These are phyloP conservation scores for Tuber melanosporum DNA, from an alignment of 495 filamentous ascomycete species.

Conservation along the genomic window DNA sequence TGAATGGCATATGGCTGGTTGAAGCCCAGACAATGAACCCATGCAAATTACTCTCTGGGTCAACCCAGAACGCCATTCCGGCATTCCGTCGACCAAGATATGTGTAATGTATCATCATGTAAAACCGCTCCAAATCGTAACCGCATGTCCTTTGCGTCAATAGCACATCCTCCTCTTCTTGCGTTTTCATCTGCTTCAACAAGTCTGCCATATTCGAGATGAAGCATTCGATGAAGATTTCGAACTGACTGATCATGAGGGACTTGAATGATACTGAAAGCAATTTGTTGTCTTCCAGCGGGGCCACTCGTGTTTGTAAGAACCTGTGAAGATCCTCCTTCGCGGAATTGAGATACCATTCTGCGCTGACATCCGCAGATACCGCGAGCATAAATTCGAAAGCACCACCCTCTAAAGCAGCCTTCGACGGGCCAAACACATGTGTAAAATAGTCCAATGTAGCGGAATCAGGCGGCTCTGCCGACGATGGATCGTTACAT, in stretches of 20 bases:
- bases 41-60: slow-evolving; percentile 78
- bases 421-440: slow-evolving; percentile 40
- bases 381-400: slow-evolving; percentile 85
- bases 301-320: slow-evolving; percentile 67
- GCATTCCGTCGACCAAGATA: slow-evolving; percentile 76
- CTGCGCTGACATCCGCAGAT: slow-evolving; percentile 64
- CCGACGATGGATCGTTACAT: slow-evolving; percentile 64
- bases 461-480: slow-evolving; percentile 54
- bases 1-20: slow-evolving; percentile 79
- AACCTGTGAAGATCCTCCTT: slow-evolving; percentile 63
- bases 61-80: slow-evolving; percentile 80
- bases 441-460: slow-evolving; percentile 50
- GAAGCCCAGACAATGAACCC: slow-evolving; percentile 97
- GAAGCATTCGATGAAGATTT: slow-evolving; percentile 79
- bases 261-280: slow-evolving; percentile 60
- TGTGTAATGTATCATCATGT: slow-evolving; percentile 85
- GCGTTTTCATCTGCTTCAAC: slow-evolving; percentile 72
- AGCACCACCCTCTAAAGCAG: slow-evolving; percentile 78
- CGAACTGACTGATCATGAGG: slow-evolving; percentile 69
- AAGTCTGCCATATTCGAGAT: slow-evolving; percentile 93
- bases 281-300: slow-evolving; percentile 56
- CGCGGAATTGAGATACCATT: slow-evolving; percentile 41
- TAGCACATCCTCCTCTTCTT: slow-evolving; percentile 79
- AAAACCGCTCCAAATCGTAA: slow-evolving; percentile 79
- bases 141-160: slow-evolving; percentile 67